Conservation (phyloP, 163 green algal genomes). For the Chloromonas sp. region DNA sequence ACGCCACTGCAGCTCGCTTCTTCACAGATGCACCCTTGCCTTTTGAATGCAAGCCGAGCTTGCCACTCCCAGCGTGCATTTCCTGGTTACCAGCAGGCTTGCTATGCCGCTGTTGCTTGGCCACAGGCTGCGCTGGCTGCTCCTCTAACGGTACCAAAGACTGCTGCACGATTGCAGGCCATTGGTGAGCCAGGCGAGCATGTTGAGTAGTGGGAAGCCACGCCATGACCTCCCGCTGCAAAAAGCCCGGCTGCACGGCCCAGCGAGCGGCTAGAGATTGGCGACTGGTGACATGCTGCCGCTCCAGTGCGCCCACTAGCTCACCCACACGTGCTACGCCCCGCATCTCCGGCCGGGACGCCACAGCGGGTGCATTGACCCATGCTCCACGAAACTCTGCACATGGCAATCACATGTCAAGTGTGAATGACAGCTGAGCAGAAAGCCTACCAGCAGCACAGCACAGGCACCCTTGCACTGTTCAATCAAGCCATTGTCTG, state of each 20-base stretch:
- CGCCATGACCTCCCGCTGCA: slow-evolving; percentile 46
- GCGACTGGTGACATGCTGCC: slow-evolving; percentile 30
- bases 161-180: neutral
- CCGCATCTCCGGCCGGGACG: slow-evolving; percentile 32
- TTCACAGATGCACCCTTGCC: too few species aligned
- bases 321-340: slow-evolving; percentile 55
- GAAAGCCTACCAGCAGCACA: too few species aligned
- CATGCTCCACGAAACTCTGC: slow-evolving; percentile 32
- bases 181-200: neutral
- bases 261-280: slow-evolving; percentile 40
- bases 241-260: slow-evolving; percentile 25
- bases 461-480: too few species aligned
- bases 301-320: slow-evolving; percentile 52
- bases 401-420: neutral
- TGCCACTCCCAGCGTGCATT: too few species aligned
- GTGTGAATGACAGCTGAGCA: too few species aligned
- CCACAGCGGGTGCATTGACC: slow-evolving; percentile 28
- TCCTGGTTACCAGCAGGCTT: too few species aligned
- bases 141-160: too few species aligned
- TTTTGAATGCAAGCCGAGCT: too few species aligned
- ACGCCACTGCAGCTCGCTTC: too few species aligned
- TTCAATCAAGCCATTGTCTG: too few species aligned
- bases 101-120: too few species aligned
- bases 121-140: too few species aligned
- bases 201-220: neutral